Evolutionary conservation across 331 rosid species (phyloP), one percentile per base, ranked within the genome.

Genomic region (Telfairia occidentalis): DNA sequence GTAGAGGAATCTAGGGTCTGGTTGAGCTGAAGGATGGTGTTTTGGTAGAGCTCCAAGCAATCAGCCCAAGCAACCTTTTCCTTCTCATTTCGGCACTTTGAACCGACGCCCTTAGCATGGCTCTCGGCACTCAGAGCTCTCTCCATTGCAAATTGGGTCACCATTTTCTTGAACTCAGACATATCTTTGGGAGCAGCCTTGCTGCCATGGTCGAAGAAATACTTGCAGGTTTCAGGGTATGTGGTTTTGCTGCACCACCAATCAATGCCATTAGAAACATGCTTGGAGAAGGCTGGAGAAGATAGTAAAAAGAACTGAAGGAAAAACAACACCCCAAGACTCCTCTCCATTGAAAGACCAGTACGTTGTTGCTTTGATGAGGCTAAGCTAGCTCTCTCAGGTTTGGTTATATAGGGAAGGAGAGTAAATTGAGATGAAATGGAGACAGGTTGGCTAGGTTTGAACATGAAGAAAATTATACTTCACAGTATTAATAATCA

Each of bases 161-260:
- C 83, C 3, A 88, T 74, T 53, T 83, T 77, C 85, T 84, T 70
- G 70, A 92, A 92, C 73, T 90, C 92, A 3, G 92, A 78, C 61
- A 87, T 92, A 10, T 19, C 77, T 78, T 82, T 87, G 13, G 90
- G 87, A 76, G 89, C 32, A 59, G 43, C 3, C 5, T 15, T 75
- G 24, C 66, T 76, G 37, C 85, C 70, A 7, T 76, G 72, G 87
- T 65, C 77, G 26, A 88, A 79, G 74, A 84, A 86, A 70, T 83
- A 79, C 77, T 92, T 87, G 40, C 97, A 92, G 53, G 94, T 84
- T 8, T 84, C 46, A 24, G 97, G 96, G 71, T 89, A 52, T 2
- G 97, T 96, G 45, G 94, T 92, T 88, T 92, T 87, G 87, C 71
- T 77, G 21, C 96, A 92, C 96, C 93, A 89, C 71, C 75, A 74